Evolutionary conservation across 1,139 yeast species (phyloP).

Genomic region (Kodamaea suecica): DNA sequence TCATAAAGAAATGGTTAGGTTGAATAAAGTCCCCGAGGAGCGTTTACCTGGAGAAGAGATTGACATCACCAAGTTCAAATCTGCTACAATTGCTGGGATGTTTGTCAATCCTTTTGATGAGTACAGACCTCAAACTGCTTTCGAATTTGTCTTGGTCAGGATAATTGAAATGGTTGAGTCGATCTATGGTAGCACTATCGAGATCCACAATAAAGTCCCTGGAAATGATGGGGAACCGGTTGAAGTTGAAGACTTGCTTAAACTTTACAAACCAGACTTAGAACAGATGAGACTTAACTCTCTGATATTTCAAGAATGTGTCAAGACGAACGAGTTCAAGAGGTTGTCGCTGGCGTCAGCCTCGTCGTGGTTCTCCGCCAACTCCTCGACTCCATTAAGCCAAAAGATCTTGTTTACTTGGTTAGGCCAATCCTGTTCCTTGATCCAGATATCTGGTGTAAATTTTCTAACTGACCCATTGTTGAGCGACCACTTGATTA

Average conservation of each 20-base stretch:
- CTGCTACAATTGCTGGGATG: conserved; percentile 68
- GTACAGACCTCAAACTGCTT: conserved; percentile 83
- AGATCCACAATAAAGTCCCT: conserved; percentile 41
- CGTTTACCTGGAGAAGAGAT: conserved; percentile 8
- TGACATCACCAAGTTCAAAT: conserved; percentile 35
- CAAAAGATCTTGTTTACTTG: conserved; percentile 71
- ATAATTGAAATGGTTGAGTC: conserved; percentile 66
- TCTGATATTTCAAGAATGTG: conserved; percentile 27
- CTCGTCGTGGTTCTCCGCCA: conserved; percentile 7
- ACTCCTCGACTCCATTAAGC: conserved; percentile 25
- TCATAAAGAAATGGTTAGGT: conserved; percentile 27
- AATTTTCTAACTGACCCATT: conserved; percentile 85
- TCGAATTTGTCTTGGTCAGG: conserved; percentile 76
- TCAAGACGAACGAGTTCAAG: conserved; percentile 20
- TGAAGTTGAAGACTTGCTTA: conserved; percentile 53
- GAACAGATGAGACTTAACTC: conserved; percentile 40
- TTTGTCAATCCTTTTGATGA: conserved; percentile 92
- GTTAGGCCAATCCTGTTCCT: conserved; percentile 90
- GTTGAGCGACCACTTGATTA: conserved; percentile 65
- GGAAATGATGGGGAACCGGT: conserved; percentile 45
- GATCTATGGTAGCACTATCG: conserved; percentile 59
- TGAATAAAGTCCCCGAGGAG: background rate
- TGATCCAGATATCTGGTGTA: conserved; percentile 66
- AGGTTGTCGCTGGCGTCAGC: conserved; percentile 6
- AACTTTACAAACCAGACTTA: conserved; percentile 56